Percentiles rank a stretch among this genome's conserved stretches.
Conservation (phyloP, 23 red algal genomes). For the Gracilariopsis chorda region DNA sequence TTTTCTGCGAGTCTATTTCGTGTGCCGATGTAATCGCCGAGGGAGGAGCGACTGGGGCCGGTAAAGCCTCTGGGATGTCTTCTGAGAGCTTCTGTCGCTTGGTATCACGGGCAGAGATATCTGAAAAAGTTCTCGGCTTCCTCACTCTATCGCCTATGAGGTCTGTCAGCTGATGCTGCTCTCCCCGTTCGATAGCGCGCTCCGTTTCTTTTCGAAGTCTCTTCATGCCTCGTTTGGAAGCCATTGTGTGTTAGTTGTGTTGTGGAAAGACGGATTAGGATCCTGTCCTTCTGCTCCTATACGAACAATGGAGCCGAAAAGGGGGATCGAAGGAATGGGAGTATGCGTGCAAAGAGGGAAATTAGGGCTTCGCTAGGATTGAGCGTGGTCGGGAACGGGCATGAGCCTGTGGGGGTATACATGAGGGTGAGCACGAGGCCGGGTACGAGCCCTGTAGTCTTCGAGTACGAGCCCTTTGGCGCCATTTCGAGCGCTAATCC, state of each 20-base stretch:
- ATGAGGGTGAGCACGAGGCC: too few relatives aligned
- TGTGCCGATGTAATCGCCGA: neutral
- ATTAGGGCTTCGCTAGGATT: too few relatives aligned
- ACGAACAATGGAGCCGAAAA: too few relatives aligned
- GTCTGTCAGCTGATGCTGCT: constrained; percentile 30
- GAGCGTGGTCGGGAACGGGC: too few relatives aligned
- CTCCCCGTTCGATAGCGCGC: neutral
- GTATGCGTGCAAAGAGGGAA: too few relatives aligned
- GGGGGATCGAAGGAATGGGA: neutral
- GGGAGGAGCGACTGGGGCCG: neutral
- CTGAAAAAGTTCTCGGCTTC: constrained; percentile 18
- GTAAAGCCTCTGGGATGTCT: neutral
- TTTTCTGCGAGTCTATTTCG: constrained; percentile 17
- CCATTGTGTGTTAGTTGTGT: neutral
- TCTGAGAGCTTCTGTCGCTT: neutral
- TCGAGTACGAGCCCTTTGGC: too few relatives aligned
- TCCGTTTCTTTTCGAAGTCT: constrained; percentile 3
- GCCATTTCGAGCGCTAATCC: too few relatives aligned
- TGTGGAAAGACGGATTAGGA: neutral
- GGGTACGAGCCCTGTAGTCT: too few relatives aligned
- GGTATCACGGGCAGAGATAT: neutral
- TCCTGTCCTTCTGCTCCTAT: constrained; percentile 2
- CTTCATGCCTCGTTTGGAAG: neutral
- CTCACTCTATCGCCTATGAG: constrained; percentile 27
- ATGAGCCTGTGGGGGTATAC: too few relatives aligned